Percentiles rank a stretch among this genome's conserved stretches.
These are phyloP conservation scores for Hypoxylon fuscum DNA, from an alignment of 495 filamentous ascomycete genomes.

Conservation along the genomic window DNA sequence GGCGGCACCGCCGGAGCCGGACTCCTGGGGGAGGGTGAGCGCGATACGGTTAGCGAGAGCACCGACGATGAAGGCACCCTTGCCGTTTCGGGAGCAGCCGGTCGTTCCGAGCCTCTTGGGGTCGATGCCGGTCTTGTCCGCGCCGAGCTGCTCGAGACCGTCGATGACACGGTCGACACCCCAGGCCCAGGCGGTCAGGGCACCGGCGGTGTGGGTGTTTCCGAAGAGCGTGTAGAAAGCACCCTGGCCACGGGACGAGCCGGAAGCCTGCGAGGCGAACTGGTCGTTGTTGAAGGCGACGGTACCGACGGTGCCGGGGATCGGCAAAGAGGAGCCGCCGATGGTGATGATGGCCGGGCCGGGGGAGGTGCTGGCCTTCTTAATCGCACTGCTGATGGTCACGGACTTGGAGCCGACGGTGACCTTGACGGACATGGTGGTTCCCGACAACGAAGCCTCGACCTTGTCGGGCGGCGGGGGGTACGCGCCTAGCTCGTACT, in stretches of 20 bases:
- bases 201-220: constrained; percentile 55
- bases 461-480: constrained; percentile 54
- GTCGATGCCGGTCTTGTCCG: constrained; percentile 55
- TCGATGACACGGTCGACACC: constrained; percentile 62
- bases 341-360: constrained; percentile 60
- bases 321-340: constrained; percentile 58
- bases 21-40: constrained; percentile 62
- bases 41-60: constrained; percentile 61
- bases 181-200: constrained; percentile 63
- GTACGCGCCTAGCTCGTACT: constrained; percentile 62
- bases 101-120: constrained; percentile 58
- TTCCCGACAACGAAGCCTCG: constrained; percentile 40
- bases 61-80: constrained; percentile 62
- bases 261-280: constrained; percentile 53
- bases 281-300: constrained; percentile 61
- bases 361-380: constrained; percentile 48
- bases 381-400: constrained; percentile 55
- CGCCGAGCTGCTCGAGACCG: constrained; percentile 56
- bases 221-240: constrained; percentile 62
- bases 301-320: constrained; percentile 56
- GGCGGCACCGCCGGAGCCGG: constrained; percentile 58
- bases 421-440: constrained; percentile 52
- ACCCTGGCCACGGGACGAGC: constrained; percentile 52
- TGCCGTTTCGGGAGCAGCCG: constrained; percentile 64
- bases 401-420: constrained; percentile 58